These are phyloP conservation scores for Pseudozyma tsukubaensis DNA, from an alignment of 1,284 basidiomycete species.

Conservation along the genomic window DNA sequence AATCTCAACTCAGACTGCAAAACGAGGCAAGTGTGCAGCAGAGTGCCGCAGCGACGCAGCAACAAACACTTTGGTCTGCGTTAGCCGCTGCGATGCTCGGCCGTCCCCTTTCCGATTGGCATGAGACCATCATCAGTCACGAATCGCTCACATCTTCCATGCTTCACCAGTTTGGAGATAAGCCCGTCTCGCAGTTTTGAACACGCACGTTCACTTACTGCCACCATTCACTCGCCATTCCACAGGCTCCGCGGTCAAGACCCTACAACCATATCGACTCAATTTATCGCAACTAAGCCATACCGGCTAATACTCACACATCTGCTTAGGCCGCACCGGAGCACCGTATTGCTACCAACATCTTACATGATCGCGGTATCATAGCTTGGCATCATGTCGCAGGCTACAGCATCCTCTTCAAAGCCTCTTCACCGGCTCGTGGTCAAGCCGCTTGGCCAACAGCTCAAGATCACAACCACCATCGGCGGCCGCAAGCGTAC, in stretches of 20 bases:
- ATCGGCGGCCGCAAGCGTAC: conserved; percentile 29
- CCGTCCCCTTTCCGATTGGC: conserved; percentile 2
- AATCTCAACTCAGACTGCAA: no score
- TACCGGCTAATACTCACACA: background rate
- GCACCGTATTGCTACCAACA: no score
- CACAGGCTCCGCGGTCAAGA: no score
- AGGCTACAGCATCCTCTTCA: conserved; percentile 14
- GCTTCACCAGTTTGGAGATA: conserved; percentile 2
- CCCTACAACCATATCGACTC: no score
- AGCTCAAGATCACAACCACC: conserved; percentile 32
- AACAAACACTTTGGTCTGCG: background rate
- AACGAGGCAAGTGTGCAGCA: no score
- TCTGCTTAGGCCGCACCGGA: no score
- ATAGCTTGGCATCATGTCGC: conserved; percentile 12
- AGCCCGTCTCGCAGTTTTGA: no score
- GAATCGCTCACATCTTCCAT: no score
- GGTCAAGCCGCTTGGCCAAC: conserved; percentile 20
- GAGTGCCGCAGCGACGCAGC: background rate
- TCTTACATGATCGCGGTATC: background rate
- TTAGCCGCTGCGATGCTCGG: no score
- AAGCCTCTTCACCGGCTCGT: conserved; percentile 40
- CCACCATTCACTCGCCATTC: no score
- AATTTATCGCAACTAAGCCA: no score
- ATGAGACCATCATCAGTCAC: conserved; percentile 6
- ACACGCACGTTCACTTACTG: no score